These are phyloP conservation scores for Aspergillus ibericus DNA, from an alignment of 2,329 filamentous ascomycete genomes.

Conservation along the genomic window DNA sequence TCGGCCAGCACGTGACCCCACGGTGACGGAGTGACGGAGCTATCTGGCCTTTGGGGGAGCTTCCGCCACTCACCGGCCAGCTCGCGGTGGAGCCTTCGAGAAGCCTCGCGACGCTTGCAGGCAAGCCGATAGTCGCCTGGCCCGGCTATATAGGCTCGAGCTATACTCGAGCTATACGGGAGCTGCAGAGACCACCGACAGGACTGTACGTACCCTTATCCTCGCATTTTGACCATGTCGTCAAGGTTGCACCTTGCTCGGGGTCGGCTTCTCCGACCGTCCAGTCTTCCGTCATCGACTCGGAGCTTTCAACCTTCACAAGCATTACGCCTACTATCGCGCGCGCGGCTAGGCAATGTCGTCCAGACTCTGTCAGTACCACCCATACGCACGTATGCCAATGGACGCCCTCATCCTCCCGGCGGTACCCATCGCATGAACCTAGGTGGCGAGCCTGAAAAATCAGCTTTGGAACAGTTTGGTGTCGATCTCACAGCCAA, in stretches of 20 bases:
- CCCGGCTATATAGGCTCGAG: constrained; percentile 10
- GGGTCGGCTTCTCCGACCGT: constrained; percentile 29
- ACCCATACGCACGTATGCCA: constrained; percentile 53
- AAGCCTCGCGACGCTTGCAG: constrained; percentile 20
- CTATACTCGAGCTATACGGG: background rate
- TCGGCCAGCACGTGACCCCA: constrained; percentile 31
- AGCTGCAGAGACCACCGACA: background rate
- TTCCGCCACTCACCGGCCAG: constrained; percentile 32
- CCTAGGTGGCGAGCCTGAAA: constrained; percentile 71
- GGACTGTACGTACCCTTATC: background rate
- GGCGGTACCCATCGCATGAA: constrained; percentile 95
- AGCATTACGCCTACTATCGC: constrained; percentile 21
- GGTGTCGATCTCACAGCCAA: constrained; percentile 85
- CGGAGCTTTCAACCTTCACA: constrained; percentile 22
- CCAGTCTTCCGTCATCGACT: constrained; percentile 21
- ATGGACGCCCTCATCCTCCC: constrained; percentile 72
- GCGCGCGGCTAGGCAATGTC: constrained; percentile 16
- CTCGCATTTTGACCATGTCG: constrained; percentile 28
- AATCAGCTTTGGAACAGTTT: constrained; percentile 85
- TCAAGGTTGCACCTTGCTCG: constrained; percentile 35
- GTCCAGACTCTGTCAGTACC: constrained; percentile 11
- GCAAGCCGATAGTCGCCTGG: background rate
- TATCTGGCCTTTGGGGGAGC: constrained; percentile 25
- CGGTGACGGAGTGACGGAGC: constrained; percentile 34
- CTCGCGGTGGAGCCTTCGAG: constrained; percentile 37